Evolutionary conservation across 805 yeast genomes (phyloP).

Genomic region (Kockiozyma suomiensis): DNA sequence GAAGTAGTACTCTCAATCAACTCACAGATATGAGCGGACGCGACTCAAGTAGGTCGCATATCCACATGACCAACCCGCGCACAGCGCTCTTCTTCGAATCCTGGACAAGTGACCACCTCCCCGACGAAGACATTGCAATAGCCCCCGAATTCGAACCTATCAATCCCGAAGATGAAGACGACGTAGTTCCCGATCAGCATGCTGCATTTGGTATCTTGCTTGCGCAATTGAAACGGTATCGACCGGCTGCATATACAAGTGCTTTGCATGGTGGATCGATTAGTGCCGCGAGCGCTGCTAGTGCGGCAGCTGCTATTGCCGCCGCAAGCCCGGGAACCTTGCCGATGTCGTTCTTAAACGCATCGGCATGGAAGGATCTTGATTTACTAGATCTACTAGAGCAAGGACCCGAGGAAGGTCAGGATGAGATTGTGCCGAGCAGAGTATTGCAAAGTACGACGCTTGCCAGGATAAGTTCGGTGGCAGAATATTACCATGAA

Average conservation of each 20-base stretch:
- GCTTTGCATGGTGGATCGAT: constrained; percentile 32
- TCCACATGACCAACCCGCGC: constrained; percentile 32
- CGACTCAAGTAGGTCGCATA: constrained; percentile 35
- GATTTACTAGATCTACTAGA: constrained; percentile 23
- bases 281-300: constrained; percentile 32
- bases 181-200: constrained; percentile 36
- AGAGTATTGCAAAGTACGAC: not conserved
- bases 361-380: constrained; percentile 35
- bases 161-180: constrained; percentile 37
- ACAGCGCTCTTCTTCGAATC: constrained; percentile 29
- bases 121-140: constrained; percentile 30
- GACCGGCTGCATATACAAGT: constrained; percentile 30
- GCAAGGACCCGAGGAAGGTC: constrained; percentile 9
- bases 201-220: constrained; percentile 35
- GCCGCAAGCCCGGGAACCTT: constrained; percentile 27
- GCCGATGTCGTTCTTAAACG: constrained; percentile 31
- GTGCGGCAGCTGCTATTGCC: constrained; percentile 34
- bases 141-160: constrained; percentile 35
- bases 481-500: constrained; percentile 25
- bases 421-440: not conserved
- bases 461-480: constrained; percentile 20
- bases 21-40: constrained; percentile 20
- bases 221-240: constrained; percentile 30
- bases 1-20: too few relatives aligned
- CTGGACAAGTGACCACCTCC: constrained; percentile 31